Base-by-base conservation (phyloP, 2,329 filamentous ascomycete species). In the Calonectria hawksworthii region DNA sequence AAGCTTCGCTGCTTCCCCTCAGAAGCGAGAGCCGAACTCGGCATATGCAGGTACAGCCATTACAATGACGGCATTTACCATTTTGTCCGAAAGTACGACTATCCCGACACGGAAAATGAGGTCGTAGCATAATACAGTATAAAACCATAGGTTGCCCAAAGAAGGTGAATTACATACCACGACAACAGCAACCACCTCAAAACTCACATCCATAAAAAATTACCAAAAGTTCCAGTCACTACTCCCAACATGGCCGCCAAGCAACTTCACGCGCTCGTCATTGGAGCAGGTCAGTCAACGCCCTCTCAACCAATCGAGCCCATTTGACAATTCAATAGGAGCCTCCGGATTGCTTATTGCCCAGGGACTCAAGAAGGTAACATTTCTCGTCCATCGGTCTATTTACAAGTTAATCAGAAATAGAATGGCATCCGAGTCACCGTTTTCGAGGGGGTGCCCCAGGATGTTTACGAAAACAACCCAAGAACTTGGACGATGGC, bases 61-160 rank as follows among this genome's bases (percentile, higher is more conserved):
- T n/a, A 1, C 2, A 13, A 38, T 23, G n/a, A 9, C 54, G 54
- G 54, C 32, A 38, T 61, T 61, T 61, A 32, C n/a, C 32, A 61
- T 61, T 61, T 61, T 61, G 32, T 61, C 54, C 54, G 54, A 61
- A 61, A 61, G 54, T 23, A 61, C 54, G 54, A 61, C 28, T 36
- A 23, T n/a, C 13, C 21, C n/a, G 9, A 18, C 5, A 13, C 32
- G 34, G 9, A 26, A 36, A 61, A 61, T 10, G 26, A 36, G 4
- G 3, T 14, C n/a, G 8, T 3, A 38, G 4, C 34, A 23, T 8
- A n/a, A 3, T 2, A 13, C 23, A 26, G 32, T 61, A 61, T 61
- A 61, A 61, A 61, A 23, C 30, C 4, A 5, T 5, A 14, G 18
- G 28, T n/a, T 23, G 18, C 21, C 18, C 30, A 32, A 32, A 34